Evolutionary conservation across 2,329 filamentous ascomycete genomes (phyloP).

Genomic region (Fusarium oligoseptatum): DNA sequence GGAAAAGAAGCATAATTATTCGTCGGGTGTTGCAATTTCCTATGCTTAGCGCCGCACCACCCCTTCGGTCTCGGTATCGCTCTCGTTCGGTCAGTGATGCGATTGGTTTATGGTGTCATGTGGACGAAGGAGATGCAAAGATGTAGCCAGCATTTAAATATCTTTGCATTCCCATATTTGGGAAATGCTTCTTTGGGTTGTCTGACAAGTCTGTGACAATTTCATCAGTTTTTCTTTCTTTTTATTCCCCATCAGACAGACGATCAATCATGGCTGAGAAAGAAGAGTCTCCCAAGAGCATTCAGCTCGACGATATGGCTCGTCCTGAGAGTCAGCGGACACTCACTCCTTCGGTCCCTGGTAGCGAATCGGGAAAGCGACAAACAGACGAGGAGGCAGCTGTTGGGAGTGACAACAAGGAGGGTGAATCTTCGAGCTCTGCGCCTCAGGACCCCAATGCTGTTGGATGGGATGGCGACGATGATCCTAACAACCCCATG

Average conservation of each 20-base stretch:
- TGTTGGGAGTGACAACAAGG: background rate
- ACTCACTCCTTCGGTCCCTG: slow-evolving; percentile 23
- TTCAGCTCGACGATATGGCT: slow-evolving; percentile 8
- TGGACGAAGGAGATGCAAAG: background rate
- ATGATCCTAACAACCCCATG: slow-evolving; percentile 71
- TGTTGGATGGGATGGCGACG: slow-evolving; percentile 42
- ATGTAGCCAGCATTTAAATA: slow-evolving; percentile 20
- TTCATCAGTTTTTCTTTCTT: background rate
- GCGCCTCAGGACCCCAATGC: slow-evolving; percentile 36
- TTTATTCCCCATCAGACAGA: too few relatives aligned
- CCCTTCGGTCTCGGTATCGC: slow-evolving; percentile 5
- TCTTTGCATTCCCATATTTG: background rate
- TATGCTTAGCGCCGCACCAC: background rate
- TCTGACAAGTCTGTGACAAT: background rate
- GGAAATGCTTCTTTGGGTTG: background rate
- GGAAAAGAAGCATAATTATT: background rate
- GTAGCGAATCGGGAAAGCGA: background rate
- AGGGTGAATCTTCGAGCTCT: background rate
- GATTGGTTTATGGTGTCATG: background rate
- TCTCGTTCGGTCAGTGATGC: background rate
- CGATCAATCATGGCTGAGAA: slow-evolving; percentile 11
- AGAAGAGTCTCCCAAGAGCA: slow-evolving; percentile 11
- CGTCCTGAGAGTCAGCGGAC: slow-evolving; percentile 39
- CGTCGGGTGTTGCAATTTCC: background rate
- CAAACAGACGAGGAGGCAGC: slow-evolving; percentile 28